These are phyloP conservation scores for Ochetophila trinervis DNA, from an alignment of 306 rosid genomes.

Conservation along the genomic window DNA sequence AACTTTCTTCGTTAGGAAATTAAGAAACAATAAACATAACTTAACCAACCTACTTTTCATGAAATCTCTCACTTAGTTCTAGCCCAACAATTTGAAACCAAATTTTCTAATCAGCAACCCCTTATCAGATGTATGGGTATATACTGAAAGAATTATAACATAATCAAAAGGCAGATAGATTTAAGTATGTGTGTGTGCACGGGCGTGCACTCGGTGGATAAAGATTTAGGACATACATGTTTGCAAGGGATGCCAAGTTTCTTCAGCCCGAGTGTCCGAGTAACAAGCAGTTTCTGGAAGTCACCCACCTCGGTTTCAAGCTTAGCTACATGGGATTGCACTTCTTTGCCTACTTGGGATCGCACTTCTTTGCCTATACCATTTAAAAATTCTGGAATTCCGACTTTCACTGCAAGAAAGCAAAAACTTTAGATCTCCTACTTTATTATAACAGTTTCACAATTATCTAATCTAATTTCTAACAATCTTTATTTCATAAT, in stretches of 20 bases:
- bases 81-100: too few relatives aligned
- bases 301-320: slow-evolving; percentile 79
- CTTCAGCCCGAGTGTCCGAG: slow-evolving; percentile 79
- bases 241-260: slow-evolving; percentile 83
- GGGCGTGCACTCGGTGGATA: too few relatives aligned
- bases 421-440: slow-evolving; percentile 15
- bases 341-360: slow-evolving; percentile 77
- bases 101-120: too few relatives aligned
- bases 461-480: not conserved
- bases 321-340: slow-evolving; percentile 71
- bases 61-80: too few relatives aligned
- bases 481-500: not conserved
- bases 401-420: slow-evolving; percentile 60
- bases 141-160: too few relatives aligned
- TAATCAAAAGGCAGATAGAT: too few relatives aligned
- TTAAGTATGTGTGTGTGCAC: too few relatives aligned
- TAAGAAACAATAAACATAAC: too few relatives aligned
- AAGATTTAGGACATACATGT: slow-evolving; percentile 41
- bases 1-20: too few relatives aligned
- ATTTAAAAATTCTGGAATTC: slow-evolving; percentile 75
- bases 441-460: not conserved
- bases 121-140: too few relatives aligned
- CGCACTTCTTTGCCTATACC: slow-evolving; percentile 82
- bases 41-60: too few relatives aligned
- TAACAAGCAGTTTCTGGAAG: slow-evolving; percentile 68